Evolutionary conservation across 352 stramenopile species (phyloP), one percentile per base, ranked within the genome.

Genomic region (Globisporangium echinulatum): DNA sequence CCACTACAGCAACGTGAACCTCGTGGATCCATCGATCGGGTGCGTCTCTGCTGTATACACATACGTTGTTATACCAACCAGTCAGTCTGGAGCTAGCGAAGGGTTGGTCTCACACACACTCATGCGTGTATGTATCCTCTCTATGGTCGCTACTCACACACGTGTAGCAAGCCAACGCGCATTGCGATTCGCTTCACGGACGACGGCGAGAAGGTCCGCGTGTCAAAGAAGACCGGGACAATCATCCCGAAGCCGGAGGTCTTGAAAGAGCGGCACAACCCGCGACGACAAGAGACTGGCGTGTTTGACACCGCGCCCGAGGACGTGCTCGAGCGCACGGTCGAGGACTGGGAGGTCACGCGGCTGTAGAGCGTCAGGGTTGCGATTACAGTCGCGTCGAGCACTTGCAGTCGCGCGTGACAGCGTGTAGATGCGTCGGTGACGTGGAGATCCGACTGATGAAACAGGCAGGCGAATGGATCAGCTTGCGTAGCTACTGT

Each of bases 161-260:
- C 44, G 5, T 51, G 52, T 54, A 80, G 79, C 62, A 90, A 90
- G 59, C 79, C 83, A 49, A 94, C 85, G 64, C 74, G 84, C 17
- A 61, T 95, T 25, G 77, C 75, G 48, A 89, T 91, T 56, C 81
- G 85, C 62, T 96, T 87, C 65, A 85, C 94, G 51, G 89, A 97
- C 25, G 86, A 98, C 49, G 94, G 94, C 38, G 93, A 95, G 38
- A 98, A 98, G 75, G 88, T 98, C 49, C 85, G 96, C 46, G 90
- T 98, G 63, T 92, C 92, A 33, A 97, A 97, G 77, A 93, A 96
- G 69, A 97, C 86, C 42, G 94, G 93, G 62, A 97, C 93, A 11
- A 97, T 98, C 67, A 98, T 99, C 76, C 90, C 92, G 36, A 94
- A 94, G 70, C 93, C 96, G 6, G 90, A 96, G 36, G 68, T 96